A percentile compares a stretch with the other conserved stretches of the same genome.
phyloP scores from a whole-genome alignment of 2,329 filamentous ascomycete species.

The Colletotrichum magnum region DNA sequence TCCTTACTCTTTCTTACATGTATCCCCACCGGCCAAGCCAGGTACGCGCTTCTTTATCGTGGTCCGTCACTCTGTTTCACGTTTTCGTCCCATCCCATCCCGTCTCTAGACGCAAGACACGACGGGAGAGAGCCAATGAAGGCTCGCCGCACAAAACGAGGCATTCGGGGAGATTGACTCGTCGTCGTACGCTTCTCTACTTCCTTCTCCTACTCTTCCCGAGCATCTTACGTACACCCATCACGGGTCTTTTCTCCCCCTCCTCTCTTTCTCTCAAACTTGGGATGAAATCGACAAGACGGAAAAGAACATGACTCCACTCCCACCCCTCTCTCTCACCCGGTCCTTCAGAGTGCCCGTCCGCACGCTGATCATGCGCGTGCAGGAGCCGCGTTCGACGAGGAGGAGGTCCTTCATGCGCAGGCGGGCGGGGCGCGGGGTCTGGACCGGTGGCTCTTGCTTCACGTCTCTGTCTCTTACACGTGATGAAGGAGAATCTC shows the following conservation, averaged over 20 bases:
- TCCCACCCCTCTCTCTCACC: neutral
- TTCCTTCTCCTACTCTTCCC: conserved; percentile 15
- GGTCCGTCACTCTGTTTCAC: neutral
- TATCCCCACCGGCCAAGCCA: neutral
- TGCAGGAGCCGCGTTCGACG: conserved; percentile 35
- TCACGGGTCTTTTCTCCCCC: no score
- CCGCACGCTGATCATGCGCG: conserved; percentile 28
- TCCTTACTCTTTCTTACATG: neutral
- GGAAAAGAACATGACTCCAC: conserved; percentile 26
- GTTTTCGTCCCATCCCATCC: no score
- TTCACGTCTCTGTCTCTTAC: conserved; percentile 5
- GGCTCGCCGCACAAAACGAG: neutral
- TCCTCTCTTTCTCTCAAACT: conserved; percentile 1
- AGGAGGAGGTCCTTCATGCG: conserved; percentile 37
- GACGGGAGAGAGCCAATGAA: neutral
- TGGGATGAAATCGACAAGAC: conserved; percentile 19
- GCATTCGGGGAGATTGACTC: conserved; percentile 13
- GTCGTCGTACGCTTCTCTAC: neutral
- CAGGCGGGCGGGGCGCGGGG: neutral
- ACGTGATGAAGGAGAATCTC: conserved; percentile 4
- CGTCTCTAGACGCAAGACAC: neutral
- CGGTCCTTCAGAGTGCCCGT: neutral
- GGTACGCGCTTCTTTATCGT: conserved; percentile 13
- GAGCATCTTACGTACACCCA: conserved; percentile 17
- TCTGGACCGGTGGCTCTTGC: conserved; percentile 36